Evolutionary conservation across 2,329 filamentous ascomycete species (phyloP), one percentile per base, ranked within the genome.

Genomic region (Fusarium newnesense): DNA sequence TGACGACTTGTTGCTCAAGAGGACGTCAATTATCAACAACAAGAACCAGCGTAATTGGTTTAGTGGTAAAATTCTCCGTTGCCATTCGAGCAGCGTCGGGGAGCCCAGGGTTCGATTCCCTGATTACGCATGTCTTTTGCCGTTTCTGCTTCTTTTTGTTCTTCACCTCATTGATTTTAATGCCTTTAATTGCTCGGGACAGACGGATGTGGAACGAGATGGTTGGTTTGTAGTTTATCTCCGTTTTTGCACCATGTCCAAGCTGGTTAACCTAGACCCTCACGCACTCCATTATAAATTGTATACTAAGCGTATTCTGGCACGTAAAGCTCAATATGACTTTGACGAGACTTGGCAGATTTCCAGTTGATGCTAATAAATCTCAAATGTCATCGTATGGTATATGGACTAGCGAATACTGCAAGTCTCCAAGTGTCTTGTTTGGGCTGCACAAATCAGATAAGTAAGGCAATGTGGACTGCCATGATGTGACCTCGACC

Each of bases 31-130:
- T 13, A 2, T 43, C 21, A 24, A 43, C 9, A 43, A 43, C 13
- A 24, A 43, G 21, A 43, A 43, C n/a, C 40, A 46, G 68, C 68
- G 68, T 70, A 57, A 71, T 71, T 71, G 65, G 65, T 69, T 69
- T 69, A 69, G 67, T 68, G 65, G 65, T 68, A 68, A 68, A 68
- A 68, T 68, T 68, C 65, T 68, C 65, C 65, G 65, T 68, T 68
- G 65, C 65, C 65, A 68, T 63, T 47, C 43, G 60, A 63, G 60
- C 36, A 63, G 36, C 60, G 43, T 68, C 65, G 65, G 65, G 63
- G 65, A 68, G 65, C 65, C 65, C 65, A 67, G 65, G 65, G 63
- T 68, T 68, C 65, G 65, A 68, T 68, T 68, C 65, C 65, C 65
- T 67, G 67, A 70, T 70, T 57, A 70, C 67, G 65, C 67, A 70